Evolutionary conservation across 306 rosid genomes (phyloP).

Genomic region (Quercus variabilis): DNA sequence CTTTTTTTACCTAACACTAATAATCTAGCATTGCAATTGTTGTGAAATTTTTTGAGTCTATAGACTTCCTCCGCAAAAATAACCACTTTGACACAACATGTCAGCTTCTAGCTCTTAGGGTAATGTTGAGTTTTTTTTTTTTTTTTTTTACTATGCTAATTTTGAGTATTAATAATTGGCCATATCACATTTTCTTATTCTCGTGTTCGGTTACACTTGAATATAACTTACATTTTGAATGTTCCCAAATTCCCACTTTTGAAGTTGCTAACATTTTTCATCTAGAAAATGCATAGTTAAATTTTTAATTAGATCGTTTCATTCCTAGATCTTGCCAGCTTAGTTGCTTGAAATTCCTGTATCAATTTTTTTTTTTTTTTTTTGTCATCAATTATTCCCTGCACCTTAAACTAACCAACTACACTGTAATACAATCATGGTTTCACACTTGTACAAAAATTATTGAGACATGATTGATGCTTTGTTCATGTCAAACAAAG

Average conservation of each 20-base stretch:
- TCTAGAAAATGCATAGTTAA: background rate
- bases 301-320: background rate
- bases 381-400: background rate
- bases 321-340: slow-evolving; percentile 1
- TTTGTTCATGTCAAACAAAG: slow-evolving; percentile 7
- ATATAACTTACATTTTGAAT: background rate
- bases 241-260: background rate
- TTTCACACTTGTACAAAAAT: background rate
- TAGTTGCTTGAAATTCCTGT: background rate
- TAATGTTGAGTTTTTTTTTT: too few relatives aligned
- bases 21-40: too few relatives aligned
- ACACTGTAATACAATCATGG: background rate
- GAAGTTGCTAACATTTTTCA: background rate
- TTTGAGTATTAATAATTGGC: background rate
- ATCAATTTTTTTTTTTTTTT: background rate
- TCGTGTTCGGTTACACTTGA: background rate
- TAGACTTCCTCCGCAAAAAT: too few relatives aligned
- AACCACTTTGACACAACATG: too few relatives aligned
- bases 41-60: too few relatives aligned
- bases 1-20: too few relatives aligned
- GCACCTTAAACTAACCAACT: background rate
- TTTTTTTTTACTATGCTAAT: too few relatives aligned
- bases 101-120: too few relatives aligned
- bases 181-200: background rate
- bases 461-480: background rate